phyloP scores from a whole-genome alignment of 1,284 basidiomycete genomes.

The Cystobasidium sp. region DNA sequence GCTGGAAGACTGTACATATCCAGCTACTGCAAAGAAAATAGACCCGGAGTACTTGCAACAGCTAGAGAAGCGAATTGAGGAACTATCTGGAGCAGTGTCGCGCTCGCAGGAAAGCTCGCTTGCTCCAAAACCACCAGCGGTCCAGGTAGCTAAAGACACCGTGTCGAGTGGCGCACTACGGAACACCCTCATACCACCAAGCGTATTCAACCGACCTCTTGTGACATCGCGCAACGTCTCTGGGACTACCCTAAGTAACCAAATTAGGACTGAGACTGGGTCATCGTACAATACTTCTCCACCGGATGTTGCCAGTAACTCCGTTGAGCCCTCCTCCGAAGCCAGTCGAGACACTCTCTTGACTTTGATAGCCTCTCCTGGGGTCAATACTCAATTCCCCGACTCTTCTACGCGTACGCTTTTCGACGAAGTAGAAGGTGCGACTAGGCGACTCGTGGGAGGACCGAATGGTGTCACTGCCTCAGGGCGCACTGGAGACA shows the following conservation, averaged over 20 bases:
- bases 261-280: too few species aligned
- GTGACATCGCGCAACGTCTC: too few species aligned
- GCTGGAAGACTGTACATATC: slow-evolving; percentile 23
- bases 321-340: background rate
- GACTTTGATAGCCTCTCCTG: slow-evolving; percentile 14
- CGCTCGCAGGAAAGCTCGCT: background rate
- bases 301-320: background rate
- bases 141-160: background rate
- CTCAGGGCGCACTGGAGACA: background rate
- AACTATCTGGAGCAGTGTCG: slow-evolving; percentile 3
- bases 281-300: background rate
- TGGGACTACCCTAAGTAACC: too few species aligned
- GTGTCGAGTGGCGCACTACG: background rate
- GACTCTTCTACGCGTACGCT: slow-evolving; percentile 31
- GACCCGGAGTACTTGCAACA: slow-evolving; percentile 28
- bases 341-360: slow-evolving; percentile 6
- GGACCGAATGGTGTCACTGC: background rate
- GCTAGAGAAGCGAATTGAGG: slow-evolving; percentile 15
- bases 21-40: slow-evolving; percentile 12
- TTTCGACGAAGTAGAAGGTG: slow-evolving; percentile 27
- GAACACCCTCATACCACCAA: background rate
- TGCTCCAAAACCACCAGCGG: background rate
- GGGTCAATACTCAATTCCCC: slow-evolving; percentile 11
- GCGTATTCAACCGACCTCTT: too few species aligned
- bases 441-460: slow-evolving; percentile 6